These are phyloP conservation scores for Leishmania tarentolae DNA, from an alignment of 208 protist species.

Conservation along the genomic window DNA sequence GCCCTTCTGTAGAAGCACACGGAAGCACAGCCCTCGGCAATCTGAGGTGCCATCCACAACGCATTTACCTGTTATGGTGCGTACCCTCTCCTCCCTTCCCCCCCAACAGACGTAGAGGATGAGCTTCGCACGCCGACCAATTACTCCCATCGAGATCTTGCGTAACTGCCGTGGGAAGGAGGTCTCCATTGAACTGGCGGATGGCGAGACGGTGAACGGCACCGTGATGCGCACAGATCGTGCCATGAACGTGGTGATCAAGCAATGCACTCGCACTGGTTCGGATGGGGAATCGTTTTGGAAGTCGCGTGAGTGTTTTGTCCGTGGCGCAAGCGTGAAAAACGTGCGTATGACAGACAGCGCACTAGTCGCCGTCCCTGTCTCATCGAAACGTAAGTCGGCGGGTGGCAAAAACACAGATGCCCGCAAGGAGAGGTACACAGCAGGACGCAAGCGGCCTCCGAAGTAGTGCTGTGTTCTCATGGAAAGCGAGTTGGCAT, in stretches of 20 bases:
- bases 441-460: slow-evolving; percentile 19
- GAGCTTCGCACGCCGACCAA: slow-evolving; percentile 37
- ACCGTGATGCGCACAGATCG: slow-evolving; percentile 76
- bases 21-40: not conserved
- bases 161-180: slow-evolving; percentile 81
- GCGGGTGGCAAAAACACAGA: slow-evolving; percentile 1
- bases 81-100: not conserved
- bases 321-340: slow-evolving; percentile 76
- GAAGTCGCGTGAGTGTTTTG: slow-evolving; percentile 63
- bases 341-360: slow-evolving; percentile 81
- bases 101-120: slow-evolving; percentile 22
- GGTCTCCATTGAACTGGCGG: slow-evolving; percentile 72
- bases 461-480: not conserved
- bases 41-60: too few species aligned
- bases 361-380: slow-evolving; percentile 34
- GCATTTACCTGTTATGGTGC: not conserved
- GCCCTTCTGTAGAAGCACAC: not conserved
- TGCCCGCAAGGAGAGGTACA: slow-evolving; percentile 11
- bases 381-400: slow-evolving; percentile 8
- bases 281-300: slow-evolving; percentile 72
- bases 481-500: not conserved
- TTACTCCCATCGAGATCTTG: slow-evolving; percentile 77
- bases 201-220: slow-evolving; percentile 82
- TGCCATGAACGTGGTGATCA: slow-evolving; percentile 86
- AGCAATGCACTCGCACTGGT: slow-evolving; percentile 70